Base-by-base conservation (phyloP, 208 protist genomes). In the Leishmania amazonensis region DNA sequence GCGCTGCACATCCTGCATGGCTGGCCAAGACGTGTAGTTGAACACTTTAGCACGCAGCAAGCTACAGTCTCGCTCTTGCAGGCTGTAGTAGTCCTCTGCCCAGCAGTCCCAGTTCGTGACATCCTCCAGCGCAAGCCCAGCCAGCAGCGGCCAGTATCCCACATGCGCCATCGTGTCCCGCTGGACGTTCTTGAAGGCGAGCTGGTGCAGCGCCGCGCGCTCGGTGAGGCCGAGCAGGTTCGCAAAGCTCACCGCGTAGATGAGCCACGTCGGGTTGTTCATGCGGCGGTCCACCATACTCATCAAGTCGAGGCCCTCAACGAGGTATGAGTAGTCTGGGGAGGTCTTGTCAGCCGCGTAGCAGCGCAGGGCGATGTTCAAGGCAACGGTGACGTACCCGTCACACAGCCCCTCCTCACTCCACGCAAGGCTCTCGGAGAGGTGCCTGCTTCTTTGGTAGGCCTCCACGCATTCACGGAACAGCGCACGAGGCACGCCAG, bases 101-200 rank as follows among this genome's bases (percentile, higher is more conserved):
- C 68, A 76, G 68, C 78, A 57, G 62, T 94, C 90, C 91, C 93
- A 97, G 51, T 79, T 70, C 60, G 75, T 83, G 9, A 94, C 47
- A 68, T 95, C 93, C 15, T 88, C 86, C 64, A 96, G 51, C 17
- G 90, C 91, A n/a, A 91, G 78, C 8, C 89, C 91, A 8, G 62
- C 60, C 24, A 94, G 72, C 78, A 97, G 79, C 35, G 95, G 89
- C 92, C 91, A 95, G 86, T 95, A 97, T 19, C 95, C 93, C 64
- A 96, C 70, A 80, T 97, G 95, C 15, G 88, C 86, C 95, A 97
- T 97, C n/a, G 93, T 96, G 82, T 97, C 95, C 64, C 90, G 89
- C 87, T 97, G 95, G 31, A 97, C 86, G 84, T 88, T 94, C 78
- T 95, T 94, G 75, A 97, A 96, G 58, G 89, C 83, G 74, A 97